Percentiles rank a stretch among this genome's conserved stretches.
Evolutionary conservation across 2,329 filamentous ascomycete genomes (phyloP).

Genomic region (Lasiodiplodia citricola): DNA sequence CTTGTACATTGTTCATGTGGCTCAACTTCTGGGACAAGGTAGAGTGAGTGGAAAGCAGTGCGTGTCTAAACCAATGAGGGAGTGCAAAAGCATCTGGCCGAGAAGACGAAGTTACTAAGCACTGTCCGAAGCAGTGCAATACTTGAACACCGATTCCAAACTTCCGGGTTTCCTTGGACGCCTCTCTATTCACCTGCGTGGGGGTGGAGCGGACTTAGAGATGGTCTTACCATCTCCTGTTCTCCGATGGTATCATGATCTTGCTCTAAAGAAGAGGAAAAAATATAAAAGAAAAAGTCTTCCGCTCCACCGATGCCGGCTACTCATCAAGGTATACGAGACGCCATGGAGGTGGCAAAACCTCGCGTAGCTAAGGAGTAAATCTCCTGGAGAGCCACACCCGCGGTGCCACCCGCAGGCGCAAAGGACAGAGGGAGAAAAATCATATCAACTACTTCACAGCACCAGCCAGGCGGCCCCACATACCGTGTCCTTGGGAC

Average conservation of each 20-base stretch:
- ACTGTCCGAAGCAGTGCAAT: neutral
- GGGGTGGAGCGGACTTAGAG: neutral
- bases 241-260: neutral
- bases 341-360: neutral
- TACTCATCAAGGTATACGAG: neutral
- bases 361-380: neutral
- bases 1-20: too few species aligned
- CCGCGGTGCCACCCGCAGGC: neutral
- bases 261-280: neutral
- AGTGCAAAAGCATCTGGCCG: neutral
- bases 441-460: neutral
- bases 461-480: neutral
- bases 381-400: neutral
- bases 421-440: neutral
- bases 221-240: neutral
- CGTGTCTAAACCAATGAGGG: neutral
- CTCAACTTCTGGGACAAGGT: neutral
- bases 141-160: neutral
- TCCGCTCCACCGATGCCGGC: neutral
- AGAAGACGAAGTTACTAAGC: neutral
- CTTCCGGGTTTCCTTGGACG: neutral
- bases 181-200: neutral
- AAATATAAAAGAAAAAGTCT: neutral
- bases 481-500: neutral
- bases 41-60: neutral